Conservation (phyloP, 2,329 filamentous ascomycete genomes). For the Cladosporium sphaerospermum region DNA sequence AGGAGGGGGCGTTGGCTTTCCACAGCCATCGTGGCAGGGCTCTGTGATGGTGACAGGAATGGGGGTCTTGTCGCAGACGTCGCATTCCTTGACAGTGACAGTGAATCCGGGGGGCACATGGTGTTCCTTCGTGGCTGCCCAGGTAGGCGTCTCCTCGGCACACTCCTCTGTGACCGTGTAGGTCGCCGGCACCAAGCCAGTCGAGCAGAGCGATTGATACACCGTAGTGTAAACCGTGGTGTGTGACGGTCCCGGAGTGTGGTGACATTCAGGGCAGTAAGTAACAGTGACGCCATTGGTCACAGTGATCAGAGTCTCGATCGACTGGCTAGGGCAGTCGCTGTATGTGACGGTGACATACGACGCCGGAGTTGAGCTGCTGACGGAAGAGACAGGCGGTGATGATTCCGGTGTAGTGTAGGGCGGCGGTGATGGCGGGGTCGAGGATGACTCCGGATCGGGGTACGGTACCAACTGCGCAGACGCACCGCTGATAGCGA, state of each 20-base stretch:
- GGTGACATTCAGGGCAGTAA: conserved; percentile 31
- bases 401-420: background rate
- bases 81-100: conserved; percentile 29
- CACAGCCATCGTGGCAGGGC: conserved; percentile 27
- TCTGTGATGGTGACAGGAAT: conserved; percentile 30
- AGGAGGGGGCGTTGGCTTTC: conserved; percentile 10
- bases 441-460: conserved; percentile 9
- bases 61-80: conserved; percentile 26
- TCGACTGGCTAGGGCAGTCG: conserved; percentile 26
- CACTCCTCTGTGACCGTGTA: conserved; percentile 35
- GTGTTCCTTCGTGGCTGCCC: conserved; percentile 19
- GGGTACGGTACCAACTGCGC: conserved; percentile 17
- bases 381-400: conserved; percentile 1
- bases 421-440: background rate
- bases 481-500: conserved; percentile 21
- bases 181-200: conserved; percentile 26
- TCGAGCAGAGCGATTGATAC: conserved; percentile 30
- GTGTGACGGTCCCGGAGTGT: conserved; percentile 20
- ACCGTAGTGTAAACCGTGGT: conserved; percentile 33
- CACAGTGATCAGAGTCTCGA: conserved; percentile 30
- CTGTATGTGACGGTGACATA: conserved; percentile 30
- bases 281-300: conserved; percentile 31
- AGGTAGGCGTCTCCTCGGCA: conserved; percentile 29
- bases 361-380: conserved; percentile 18
- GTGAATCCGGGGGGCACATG: conserved; percentile 33